These are phyloP conservation scores for Ceratocystis destructans DNA, from an alignment of 2,329 filamentous ascomycete genomes.

Conservation along the genomic window DNA sequence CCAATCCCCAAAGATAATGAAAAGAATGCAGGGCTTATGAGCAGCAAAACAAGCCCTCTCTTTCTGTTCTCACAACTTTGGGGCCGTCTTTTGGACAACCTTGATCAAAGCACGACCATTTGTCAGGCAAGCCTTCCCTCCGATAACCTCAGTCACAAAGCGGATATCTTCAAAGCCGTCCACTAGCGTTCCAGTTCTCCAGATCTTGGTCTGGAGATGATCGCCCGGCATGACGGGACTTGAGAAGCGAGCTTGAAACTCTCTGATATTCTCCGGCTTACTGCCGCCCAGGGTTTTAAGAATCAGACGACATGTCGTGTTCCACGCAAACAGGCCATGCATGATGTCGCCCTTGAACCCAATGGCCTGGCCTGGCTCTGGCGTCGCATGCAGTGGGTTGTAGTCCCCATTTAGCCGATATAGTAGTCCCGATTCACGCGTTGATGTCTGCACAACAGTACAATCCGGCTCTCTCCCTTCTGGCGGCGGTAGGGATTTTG, in stretches of 20 bases:
- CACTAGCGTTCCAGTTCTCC: constrained; percentile 53
- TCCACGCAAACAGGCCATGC: constrained; percentile 82
- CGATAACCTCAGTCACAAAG: constrained; percentile 64
- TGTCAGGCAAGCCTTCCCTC: constrained; percentile 72
- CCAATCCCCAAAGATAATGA: background rate
- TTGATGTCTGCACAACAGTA: constrained; percentile 57
- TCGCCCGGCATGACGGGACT: constrained; percentile 73
- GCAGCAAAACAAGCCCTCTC: background rate
- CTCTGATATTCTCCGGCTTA: constrained; percentile 67
- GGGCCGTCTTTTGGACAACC: constrained; percentile 29
- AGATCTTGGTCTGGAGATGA: constrained; percentile 67
- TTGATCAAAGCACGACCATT: constrained; percentile 74
- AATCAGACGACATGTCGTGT: constrained; percentile 59
- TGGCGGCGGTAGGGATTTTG: constrained; percentile 64
- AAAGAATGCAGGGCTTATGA: background rate
- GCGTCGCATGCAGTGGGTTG: constrained; percentile 80
- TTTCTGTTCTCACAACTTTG: constrained; percentile 36
- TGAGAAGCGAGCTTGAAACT: constrained; percentile 81
- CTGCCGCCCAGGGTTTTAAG: constrained; percentile 60
- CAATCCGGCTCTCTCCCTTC: constrained; percentile 56
- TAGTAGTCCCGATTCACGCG: constrained; percentile 55
- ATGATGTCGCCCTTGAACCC: constrained; percentile 82
- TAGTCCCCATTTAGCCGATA: constrained; percentile 88
- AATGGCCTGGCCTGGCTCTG: constrained; percentile 75
- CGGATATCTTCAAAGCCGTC: constrained; percentile 66